Conservation (phyloP, 2,329 filamentous ascomycete genomes). For the Calcarisporium arbuscula region DNA sequence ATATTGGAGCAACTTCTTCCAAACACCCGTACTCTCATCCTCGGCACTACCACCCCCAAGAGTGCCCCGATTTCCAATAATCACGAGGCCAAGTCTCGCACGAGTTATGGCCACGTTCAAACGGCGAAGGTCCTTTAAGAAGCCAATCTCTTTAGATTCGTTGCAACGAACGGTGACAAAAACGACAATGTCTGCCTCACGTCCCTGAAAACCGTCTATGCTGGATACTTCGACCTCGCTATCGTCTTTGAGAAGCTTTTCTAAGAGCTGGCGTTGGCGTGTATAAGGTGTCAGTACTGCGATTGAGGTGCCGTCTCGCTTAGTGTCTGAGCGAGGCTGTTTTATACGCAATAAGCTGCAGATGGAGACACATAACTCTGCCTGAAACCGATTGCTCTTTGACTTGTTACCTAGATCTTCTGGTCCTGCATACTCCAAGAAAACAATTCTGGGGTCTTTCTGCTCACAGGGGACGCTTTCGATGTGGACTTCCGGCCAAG, state of each 20-base stretch:
- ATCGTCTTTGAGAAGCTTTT: conserved; percentile 13
- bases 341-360: conserved; percentile 22
- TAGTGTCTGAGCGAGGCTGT: background rate
- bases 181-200: conserved; percentile 35
- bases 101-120: conserved; percentile 35
- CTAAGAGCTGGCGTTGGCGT: conserved; percentile 26
- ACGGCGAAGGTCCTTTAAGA: conserved; percentile 32
- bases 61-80: conserved; percentile 23
- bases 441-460: conserved; percentile 18
- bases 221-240: conserved; percentile 28
- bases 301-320: conserved; percentile 15
- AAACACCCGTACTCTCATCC: conserved; percentile 8
- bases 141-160: conserved; percentile 28
- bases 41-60: conserved; percentile 13
- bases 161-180: conserved; percentile 37
- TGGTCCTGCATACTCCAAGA: conserved; percentile 25
- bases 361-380: conserved; percentile 25
- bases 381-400: conserved; percentile 32
- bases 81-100: conserved; percentile 25
- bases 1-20: conserved; percentile 9
- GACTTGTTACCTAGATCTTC: conserved; percentile 32
- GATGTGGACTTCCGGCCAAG: conserved; percentile 11
- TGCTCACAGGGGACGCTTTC: too few species aligned
- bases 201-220: conserved; percentile 37
- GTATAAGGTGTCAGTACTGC: conserved; percentile 35